A percentile compares a stretch with the other conserved stretches of the same genome.
phyloP scores from a whole-genome alignment of 257 asterid genomes.

The Fraxinus americana region DNA sequence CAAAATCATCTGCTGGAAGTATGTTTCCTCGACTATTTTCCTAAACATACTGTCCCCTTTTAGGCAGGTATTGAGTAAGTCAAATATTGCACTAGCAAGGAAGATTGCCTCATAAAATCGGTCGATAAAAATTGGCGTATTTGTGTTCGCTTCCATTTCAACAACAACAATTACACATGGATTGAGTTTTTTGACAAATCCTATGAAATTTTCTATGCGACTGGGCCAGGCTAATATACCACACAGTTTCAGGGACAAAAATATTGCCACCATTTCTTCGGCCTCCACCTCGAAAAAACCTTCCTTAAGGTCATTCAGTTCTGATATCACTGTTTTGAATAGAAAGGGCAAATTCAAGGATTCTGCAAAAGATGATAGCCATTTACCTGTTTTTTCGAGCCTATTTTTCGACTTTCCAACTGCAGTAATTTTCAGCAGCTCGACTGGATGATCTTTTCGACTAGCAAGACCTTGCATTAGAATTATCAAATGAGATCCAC shows the following conservation, averaged over 20 bases:
- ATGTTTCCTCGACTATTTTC: slow-evolving; percentile 30
- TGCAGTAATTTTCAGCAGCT: slow-evolving; percentile 47
- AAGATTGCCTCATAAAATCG: slow-evolving; percentile 33
- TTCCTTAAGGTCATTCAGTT: slow-evolving; percentile 31
- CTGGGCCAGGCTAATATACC: slow-evolving; percentile 29
- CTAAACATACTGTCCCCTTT: slow-evolving; percentile 24
- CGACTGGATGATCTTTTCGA: slow-evolving; percentile 17
- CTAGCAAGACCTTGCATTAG: slow-evolving; percentile 43
- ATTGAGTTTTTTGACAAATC: slow-evolving; percentile 28
- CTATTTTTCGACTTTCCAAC: slow-evolving; percentile 31
- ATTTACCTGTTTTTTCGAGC: slow-evolving; percentile 37
- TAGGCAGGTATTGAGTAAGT: slow-evolving; percentile 36
- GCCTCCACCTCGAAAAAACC: slow-evolving; percentile 34
- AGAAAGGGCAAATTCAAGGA: no score
- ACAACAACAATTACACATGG: slow-evolving; percentile 36
- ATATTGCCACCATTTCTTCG: slow-evolving; percentile 37
- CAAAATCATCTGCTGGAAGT: slow-evolving; percentile 16
- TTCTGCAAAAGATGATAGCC: slow-evolving; percentile 33
- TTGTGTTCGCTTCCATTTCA: slow-evolving; percentile 36
- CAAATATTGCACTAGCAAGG: slow-evolving; percentile 30
- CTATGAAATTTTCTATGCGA: slow-evolving; percentile 22
- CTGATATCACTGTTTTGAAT: slow-evolving; percentile 21
- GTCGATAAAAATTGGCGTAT: slow-evolving; percentile 25
- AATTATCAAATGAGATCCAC: slow-evolving; percentile 43
- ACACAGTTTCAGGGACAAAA: slow-evolving; percentile 24